phyloP scores from a whole-genome alignment of 495 filamentous ascomycete genomes.

The Penicillium crystallinum region DNA sequence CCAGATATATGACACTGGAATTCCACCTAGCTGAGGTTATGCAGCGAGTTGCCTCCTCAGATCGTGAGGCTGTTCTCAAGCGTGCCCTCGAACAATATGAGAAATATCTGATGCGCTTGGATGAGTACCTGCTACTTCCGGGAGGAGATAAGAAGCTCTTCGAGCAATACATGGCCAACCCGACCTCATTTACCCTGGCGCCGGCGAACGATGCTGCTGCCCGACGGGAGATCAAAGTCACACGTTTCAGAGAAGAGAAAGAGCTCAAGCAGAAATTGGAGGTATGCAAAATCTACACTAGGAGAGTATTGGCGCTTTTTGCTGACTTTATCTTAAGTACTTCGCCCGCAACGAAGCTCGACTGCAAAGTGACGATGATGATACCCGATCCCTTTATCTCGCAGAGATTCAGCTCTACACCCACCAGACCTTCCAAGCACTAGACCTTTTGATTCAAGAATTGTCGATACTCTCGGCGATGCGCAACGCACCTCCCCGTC shows the following conservation, averaged over 20 bases:
- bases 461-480: constrained; percentile 73
- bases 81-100: constrained; percentile 66
- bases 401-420: constrained; percentile 64
- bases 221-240: constrained; percentile 77
- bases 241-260: constrained; percentile 79
- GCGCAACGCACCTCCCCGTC: constrained; percentile 38
- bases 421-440: constrained; percentile 76
- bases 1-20: constrained; percentile 63
- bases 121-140: constrained; percentile 71
- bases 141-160: constrained; percentile 64
- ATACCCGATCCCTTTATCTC: constrained; percentile 70
- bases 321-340: constrained; percentile 43
- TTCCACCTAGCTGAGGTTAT: constrained; percentile 65
- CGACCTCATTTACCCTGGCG: constrained; percentile 62
- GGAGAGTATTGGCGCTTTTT: neutral
- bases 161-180: constrained; percentile 61
- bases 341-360: constrained; percentile 54
- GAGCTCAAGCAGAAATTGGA: constrained; percentile 79
- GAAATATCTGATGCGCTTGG: constrained; percentile 65
- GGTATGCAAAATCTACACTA: constrained; percentile 33
- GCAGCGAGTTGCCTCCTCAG: constrained; percentile 46
- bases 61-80: constrained; percentile 60
- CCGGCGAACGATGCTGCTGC: constrained; percentile 64
- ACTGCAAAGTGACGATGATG: constrained; percentile 69
- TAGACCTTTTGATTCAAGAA: constrained; percentile 82